Conservation (phyloP, 2,329 filamentous ascomycete species). For the Beauveria varroae region DNA sequence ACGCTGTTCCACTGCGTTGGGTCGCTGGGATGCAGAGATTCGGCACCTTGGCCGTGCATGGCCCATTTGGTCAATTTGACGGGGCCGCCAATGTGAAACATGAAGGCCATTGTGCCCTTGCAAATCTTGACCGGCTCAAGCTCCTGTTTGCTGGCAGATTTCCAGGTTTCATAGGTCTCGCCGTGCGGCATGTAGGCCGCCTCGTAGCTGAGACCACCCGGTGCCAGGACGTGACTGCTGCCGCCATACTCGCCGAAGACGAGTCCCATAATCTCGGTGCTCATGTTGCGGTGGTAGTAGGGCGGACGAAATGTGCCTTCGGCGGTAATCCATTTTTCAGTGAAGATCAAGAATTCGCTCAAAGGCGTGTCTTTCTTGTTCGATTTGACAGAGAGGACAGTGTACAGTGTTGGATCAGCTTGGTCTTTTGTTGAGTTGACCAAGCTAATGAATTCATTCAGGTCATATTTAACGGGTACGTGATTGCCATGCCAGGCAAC, state of each 20-base stretch:
- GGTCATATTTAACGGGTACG: slow-evolving; percentile 50
- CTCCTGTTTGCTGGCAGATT: slow-evolving; percentile 20
- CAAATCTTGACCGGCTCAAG: slow-evolving; percentile 36
- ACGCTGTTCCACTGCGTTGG: slow-evolving; percentile 18
- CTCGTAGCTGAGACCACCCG: slow-evolving; percentile 26
- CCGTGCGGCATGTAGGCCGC: slow-evolving; percentile 29
- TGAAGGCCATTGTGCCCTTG: slow-evolving; percentile 40
- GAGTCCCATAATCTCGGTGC: slow-evolving; percentile 49
- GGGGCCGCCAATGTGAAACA: slow-evolving; percentile 30
- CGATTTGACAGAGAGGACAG: slow-evolving; percentile 54
- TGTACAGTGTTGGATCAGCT: slow-evolving; percentile 59
- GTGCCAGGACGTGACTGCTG: slow-evolving; percentile 20
- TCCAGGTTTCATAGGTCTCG: slow-evolving; percentile 25
- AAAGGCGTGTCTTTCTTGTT: slow-evolving; percentile 45
- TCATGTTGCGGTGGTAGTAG: slow-evolving; percentile 57
- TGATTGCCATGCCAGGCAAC: slow-evolving; percentile 68
- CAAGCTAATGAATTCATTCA: slow-evolving; percentile 50
- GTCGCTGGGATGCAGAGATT: slow-evolving; percentile 15
- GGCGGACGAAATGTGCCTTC: slow-evolving; percentile 56
- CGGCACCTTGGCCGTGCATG: slow-evolving; percentile 16
- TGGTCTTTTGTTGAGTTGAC: slow-evolving; percentile 55
- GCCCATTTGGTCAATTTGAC: slow-evolving; percentile 21
- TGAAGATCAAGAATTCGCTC: slow-evolving; percentile 61
- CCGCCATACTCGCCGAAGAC: slow-evolving; percentile 31
- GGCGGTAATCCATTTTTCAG: slow-evolving; percentile 56